Evolutionary conservation across 2,329 filamentous ascomycete species (phyloP).

Genomic region (Neophaeococcomyces aloes): DNA sequence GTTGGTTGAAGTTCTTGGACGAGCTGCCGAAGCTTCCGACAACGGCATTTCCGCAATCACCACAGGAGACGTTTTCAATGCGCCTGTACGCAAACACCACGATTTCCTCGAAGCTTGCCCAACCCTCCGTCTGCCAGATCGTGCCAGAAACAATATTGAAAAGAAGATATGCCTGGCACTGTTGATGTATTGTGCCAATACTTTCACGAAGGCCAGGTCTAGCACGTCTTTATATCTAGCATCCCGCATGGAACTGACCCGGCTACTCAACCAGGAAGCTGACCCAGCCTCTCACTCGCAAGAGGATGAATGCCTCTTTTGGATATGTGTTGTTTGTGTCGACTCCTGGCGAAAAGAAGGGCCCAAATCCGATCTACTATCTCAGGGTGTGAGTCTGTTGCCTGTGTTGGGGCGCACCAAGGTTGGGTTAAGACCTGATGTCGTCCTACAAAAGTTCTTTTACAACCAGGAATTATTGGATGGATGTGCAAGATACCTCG

Average conservation of each 20-base stretch:
- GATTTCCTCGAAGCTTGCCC: constrained; percentile 7
- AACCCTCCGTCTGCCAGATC: background rate
- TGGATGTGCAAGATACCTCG: constrained; percentile 5
- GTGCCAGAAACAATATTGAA: background rate
- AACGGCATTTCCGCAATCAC: constrained; percentile 1
- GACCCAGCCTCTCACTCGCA: background rate
- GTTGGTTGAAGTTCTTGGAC: constrained; percentile 2
- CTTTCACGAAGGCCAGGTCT: constrained; percentile 3
- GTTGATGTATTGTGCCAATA: constrained; percentile 1
- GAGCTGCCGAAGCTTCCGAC: background rate
- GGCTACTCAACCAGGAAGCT: background rate
- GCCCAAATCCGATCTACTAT: background rate
- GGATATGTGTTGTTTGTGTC: constrained; percentile 5
- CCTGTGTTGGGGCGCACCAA: constrained; percentile 1
- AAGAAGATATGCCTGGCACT: constrained; percentile 4
- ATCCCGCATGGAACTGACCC: constrained; percentile 3
- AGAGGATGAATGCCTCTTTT: constrained; percentile 3
- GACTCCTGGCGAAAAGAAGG: constrained; percentile 5
- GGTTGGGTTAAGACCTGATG: background rate
- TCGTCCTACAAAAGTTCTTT: constrained; percentile 5
- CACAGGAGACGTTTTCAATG: background rate
- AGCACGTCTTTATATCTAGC: constrained; percentile 1
- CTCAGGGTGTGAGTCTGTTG: background rate
- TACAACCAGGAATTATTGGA: constrained; percentile 5
- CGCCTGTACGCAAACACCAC: background rate